These are phyloP conservation scores for Phytophthora crassamura DNA, from an alignment of 352 stramenopile species.

Conservation along the genomic window DNA sequence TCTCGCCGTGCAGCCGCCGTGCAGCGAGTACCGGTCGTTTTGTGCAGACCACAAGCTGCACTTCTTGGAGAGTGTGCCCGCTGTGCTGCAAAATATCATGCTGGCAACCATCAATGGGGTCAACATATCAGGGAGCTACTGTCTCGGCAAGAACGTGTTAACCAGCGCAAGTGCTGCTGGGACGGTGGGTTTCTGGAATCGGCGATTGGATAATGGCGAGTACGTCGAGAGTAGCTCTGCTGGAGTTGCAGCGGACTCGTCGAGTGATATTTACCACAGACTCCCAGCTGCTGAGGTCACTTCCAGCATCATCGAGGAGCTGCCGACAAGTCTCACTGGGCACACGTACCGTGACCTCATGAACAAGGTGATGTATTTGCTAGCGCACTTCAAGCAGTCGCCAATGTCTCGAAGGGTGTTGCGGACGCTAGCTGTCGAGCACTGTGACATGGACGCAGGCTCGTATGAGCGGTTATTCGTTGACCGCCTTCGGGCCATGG, in stretches of 20 bases:
- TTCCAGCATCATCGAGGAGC: constrained; percentile 60
- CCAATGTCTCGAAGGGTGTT: constrained; percentile 50
- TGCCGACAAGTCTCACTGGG: constrained; percentile 65
- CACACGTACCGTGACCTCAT: constrained; percentile 75
- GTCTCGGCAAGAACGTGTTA: constrained; percentile 33
- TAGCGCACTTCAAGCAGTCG: constrained; percentile 76
- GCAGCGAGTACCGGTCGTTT: constrained; percentile 45
- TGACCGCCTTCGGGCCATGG: constrained; percentile 38
- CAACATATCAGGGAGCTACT: constrained; percentile 39
- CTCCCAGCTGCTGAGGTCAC: constrained; percentile 32
- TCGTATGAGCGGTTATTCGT: constrained; percentile 59
- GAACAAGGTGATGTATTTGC: constrained; percentile 66
- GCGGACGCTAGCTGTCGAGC: constrained; percentile 51
- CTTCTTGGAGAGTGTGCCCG: constrained; percentile 65
- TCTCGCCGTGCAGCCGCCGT: constrained; percentile 53
- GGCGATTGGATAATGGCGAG: constrained; percentile 47
- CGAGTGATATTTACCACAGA: constrained; percentile 37
- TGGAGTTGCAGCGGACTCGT: constrained; percentile 13
- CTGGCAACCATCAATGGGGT: constrained; percentile 66
- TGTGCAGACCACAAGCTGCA: constrained; percentile 53
- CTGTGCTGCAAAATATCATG: constrained; percentile 69
- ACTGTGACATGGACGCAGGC: constrained; percentile 50
- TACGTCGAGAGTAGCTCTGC: constrained; percentile 44
- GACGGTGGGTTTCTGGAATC: constrained; percentile 28
- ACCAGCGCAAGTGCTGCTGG: constrained; percentile 1